Percentiles rank a stretch among this genome's conserved stretches.
phyloP scores from a whole-genome alignment of 1,284 basidiomycete genomes.

The Trametes hirsuta region DNA sequence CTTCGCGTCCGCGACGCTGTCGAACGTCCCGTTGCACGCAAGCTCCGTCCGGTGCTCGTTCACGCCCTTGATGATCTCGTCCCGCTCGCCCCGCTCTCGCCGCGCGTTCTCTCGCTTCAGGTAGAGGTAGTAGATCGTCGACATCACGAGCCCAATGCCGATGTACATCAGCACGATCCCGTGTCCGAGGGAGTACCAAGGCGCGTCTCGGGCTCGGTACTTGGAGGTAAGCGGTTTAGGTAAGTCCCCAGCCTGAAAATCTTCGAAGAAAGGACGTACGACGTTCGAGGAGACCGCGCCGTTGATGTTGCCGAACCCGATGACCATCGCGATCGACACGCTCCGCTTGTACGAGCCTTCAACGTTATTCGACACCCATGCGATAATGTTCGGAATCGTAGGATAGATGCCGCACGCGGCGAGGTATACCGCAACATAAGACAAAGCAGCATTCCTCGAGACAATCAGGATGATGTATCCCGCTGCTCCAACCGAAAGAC shows the following conservation, averaged over 20 bases:
- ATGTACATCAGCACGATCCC: conserved; percentile 54
- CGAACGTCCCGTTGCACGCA: conserved; percentile 37
- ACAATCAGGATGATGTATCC: conserved; percentile 74
- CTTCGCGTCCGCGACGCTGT: conserved; percentile 40
- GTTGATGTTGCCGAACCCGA: conserved; percentile 48
- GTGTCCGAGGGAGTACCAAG: conserved; percentile 55
- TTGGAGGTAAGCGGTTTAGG: neutral
- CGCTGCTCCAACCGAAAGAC: conserved; percentile 36
- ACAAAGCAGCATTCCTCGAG: conserved; percentile 63
- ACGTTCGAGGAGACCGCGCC: conserved; percentile 52
- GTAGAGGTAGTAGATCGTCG: conserved; percentile 40
- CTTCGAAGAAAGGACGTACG: conserved; percentile 32
- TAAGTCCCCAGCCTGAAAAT: neutral
- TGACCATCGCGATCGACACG: conserved; percentile 46
- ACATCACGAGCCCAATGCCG: conserved; percentile 46
- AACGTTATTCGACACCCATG: conserved; percentile 74
- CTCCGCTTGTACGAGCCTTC: conserved; percentile 57
- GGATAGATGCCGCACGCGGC: conserved; percentile 79
- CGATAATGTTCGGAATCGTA: conserved; percentile 69
- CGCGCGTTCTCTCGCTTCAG: conserved; percentile 47
- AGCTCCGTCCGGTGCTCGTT: conserved; percentile 33
- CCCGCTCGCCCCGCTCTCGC: conserved; percentile 49
- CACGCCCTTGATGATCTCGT: conserved; percentile 47
- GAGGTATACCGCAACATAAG: conserved; percentile 72
- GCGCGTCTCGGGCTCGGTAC: conserved; percentile 33